A percentile compares a stretch with the other conserved stretches of the same genome.
Conservation (phyloP, 108 stramenopile species). For the Fragilaria radians region DNA sequence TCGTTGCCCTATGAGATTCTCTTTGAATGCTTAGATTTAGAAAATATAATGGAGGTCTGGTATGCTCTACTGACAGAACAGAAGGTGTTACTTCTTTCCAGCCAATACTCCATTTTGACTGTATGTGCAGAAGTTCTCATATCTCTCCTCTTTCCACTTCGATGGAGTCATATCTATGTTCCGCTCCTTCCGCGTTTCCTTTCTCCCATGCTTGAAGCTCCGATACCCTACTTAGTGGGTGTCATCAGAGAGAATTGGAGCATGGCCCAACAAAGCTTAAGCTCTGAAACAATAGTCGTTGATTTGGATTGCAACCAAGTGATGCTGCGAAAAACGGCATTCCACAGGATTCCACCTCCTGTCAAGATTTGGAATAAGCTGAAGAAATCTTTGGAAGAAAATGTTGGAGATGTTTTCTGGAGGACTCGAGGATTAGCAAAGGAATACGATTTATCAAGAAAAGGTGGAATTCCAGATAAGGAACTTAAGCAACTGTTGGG, state of each 20-base stretch:
- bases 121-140: constrained; percentile 91
- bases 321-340: constrained; percentile 49
- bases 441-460: constrained; percentile 20
- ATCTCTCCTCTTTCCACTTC: constrained; percentile 91
- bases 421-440: constrained; percentile 55
- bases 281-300: constrained; percentile 79
- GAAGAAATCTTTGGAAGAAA: constrained; percentile 43
- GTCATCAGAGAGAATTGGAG: constrained; percentile 75
- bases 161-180: constrained; percentile 90
- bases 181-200: constrained; percentile 77
- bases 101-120: constrained; percentile 80
- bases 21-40: constrained; percentile 86
- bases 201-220: constrained; percentile 85
- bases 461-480: constrained; percentile 2
- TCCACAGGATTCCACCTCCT: constrained; percentile 44
- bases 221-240: constrained; percentile 87
- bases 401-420: constrained; percentile 80
- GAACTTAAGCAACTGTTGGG: constrained; percentile 7
- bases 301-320: constrained; percentile 81
- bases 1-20: constrained; percentile 83
- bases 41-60: constrained; percentile 75
- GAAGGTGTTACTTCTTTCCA: constrained; percentile 74
- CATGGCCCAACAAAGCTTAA: constrained; percentile 58
- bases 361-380: constrained; percentile 71
- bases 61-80: constrained; percentile 80